Percentiles rank a stretch among this genome's conserved stretches.
These are phyloP conservation scores for Penicillium sp. DNA, from an alignment of 2,329 filamentous ascomycete species.

Conservation along the genomic window DNA sequence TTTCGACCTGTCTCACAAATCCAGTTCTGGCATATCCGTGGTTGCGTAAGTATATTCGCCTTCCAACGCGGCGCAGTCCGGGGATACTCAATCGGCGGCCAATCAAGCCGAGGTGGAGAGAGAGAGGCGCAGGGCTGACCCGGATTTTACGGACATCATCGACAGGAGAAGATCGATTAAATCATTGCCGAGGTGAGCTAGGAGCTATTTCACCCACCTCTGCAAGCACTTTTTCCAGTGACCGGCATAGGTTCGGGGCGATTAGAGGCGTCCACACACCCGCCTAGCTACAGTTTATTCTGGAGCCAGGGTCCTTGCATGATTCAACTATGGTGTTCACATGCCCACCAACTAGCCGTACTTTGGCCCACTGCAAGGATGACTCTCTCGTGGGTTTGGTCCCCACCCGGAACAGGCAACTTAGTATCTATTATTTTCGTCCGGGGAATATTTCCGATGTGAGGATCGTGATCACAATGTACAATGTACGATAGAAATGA, in stretches of 20 bases:
- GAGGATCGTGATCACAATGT: not conserved
- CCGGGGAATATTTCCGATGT: not conserved
- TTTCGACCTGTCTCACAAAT: too few species aligned
- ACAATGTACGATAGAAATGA: not conserved
- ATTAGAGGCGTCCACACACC: not conserved
- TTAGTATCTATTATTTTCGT: not conserved
- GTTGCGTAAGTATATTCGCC: not conserved
- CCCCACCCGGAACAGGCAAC: not conserved
- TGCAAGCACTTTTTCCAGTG: too few species aligned
- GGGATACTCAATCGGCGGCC: not conserved
- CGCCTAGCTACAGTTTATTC: not conserved
- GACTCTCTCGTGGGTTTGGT: not conserved
- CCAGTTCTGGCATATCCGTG: not conserved
- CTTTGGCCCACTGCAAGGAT: not conserved
- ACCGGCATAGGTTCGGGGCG: not conserved
- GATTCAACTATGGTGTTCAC: not conserved
- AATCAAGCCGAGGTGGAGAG: constrained; percentile 8
- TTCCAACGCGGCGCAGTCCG: constrained; percentile 4
- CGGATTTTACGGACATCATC: not conserved
- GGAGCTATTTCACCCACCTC: too few species aligned
- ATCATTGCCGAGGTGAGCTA: too few species aligned
- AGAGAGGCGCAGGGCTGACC: constrained; percentile 9
- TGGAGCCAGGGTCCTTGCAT: not conserved
- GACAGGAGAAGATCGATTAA: too few species aligned
- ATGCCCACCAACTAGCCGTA: not conserved